These are phyloP conservation scores for Malus sieversii DNA, from an alignment of 306 rosid species.

Conservation along the genomic window DNA sequence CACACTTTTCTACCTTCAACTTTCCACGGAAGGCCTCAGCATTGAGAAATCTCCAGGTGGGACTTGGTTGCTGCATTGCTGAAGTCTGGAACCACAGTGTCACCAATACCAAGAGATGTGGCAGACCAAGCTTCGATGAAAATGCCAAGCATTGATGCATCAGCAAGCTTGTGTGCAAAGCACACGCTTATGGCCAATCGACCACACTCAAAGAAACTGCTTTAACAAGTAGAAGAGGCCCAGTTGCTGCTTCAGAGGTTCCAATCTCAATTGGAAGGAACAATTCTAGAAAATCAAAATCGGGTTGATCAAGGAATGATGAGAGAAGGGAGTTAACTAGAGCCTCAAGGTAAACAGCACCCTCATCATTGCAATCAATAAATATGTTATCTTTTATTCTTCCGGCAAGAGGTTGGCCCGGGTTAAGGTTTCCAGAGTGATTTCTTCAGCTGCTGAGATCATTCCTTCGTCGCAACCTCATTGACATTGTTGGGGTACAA, in stretches of 20 bases:
- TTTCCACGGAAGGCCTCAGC: background rate
- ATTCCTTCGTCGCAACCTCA: background rate
- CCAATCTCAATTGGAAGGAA: constrained; percentile 3
- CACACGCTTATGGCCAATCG: constrained; percentile 34
- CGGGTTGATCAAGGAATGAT: constrained; percentile 5
- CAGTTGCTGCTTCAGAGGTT: constrained; percentile 4
- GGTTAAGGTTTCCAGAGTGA: constrained; percentile 33
- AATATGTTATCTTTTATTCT: constrained; percentile 16
- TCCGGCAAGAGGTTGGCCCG: constrained; percentile 38
- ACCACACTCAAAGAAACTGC: constrained; percentile 32
- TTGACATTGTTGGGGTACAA: background rate
- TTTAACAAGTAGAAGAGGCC: constrained; percentile 8
- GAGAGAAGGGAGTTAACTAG: constrained; percentile 1
- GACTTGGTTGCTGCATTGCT: constrained; percentile 16
- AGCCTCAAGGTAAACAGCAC: constrained; percentile 15
- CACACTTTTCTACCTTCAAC: background rate
- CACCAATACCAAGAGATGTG: background rate
- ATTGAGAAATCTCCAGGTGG: constrained; percentile 1
- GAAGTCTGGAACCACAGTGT: background rate
- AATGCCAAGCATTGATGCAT: constrained; percentile 22
- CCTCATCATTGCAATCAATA: constrained; percentile 15
- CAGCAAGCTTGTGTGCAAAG: constrained; percentile 31
- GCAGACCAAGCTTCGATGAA: constrained; percentile 33
- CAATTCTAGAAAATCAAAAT: background rate
- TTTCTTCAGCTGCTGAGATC: constrained; percentile 20